Evolutionary conservation across 1,139 yeast genomes (phyloP).

Genomic region (Magnusiomyces paraingens): DNA sequence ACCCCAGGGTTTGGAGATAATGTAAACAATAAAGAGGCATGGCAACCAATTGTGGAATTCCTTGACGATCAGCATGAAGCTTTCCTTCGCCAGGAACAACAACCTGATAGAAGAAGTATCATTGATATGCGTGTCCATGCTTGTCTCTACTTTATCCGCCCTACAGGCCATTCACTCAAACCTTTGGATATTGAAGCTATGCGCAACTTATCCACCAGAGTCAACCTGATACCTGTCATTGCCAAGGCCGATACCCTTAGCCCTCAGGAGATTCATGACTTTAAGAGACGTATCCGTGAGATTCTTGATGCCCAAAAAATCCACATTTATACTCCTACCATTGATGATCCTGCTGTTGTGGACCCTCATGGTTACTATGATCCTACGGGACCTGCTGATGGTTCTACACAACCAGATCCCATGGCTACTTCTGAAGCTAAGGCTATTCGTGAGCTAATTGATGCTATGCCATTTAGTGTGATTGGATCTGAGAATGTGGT

Average conservation of each 20-base stretch:
- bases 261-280: conserved; percentile 69
- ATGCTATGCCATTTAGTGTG: conserved; percentile 89
- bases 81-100: conserved; percentile 93
- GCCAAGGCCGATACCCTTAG: conserved; percentile 93
- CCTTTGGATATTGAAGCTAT: conserved; percentile 93
- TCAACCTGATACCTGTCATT: conserved; percentile 88
- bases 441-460: conserved; percentile 76
- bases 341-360: conserved; percentile 24
- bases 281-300: conserved; percentile 80
- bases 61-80: conserved; percentile 96
- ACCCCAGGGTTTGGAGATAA: conserved; percentile 98
- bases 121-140: conserved; percentile 89
- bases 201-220: conserved; percentile 82
- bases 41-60: conserved; percentile 91
- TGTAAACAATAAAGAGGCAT: conserved; percentile 84
- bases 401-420: conserved; percentile 28
- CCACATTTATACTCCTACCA: conserved; percentile 81
- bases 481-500: conserved; percentile 88
- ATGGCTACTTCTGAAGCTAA: conserved; percentile 50
- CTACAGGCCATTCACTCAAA: conserved; percentile 90
- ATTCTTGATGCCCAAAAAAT: conserved; percentile 90
- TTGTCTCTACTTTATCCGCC: conserved; percentile 88
- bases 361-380: conserved; percentile 15
- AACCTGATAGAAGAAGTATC: conserved; percentile 60
- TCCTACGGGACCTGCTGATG: conserved; percentile 6